Evolutionary conservation across 768 basidiomycete species (phyloP), one percentile per base, ranked within the genome.

Genomic region (Boletus rufocinnamomeus): DNA sequence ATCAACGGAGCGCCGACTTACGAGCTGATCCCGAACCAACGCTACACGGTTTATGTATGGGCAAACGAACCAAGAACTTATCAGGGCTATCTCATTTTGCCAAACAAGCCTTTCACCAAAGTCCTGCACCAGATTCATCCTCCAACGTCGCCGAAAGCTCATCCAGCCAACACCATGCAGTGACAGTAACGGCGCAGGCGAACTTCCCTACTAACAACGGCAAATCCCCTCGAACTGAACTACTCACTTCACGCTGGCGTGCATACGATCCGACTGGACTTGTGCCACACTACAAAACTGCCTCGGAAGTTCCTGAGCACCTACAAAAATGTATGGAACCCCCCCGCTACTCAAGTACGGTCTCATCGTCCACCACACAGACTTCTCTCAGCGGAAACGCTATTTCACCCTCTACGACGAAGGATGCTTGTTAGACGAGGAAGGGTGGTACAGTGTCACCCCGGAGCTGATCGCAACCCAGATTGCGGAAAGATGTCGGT

Each of bases 361-460:
- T 48, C 50, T 68, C 37, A 54, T 53, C 28, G 10, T 27, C 23
- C 27, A 30, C n/a, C 46, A 50, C 35, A 28, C 66, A 98, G 95
- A 98, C 71, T 98, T 90, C 68, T 82, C 82, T 6, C 96, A 98
- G 71, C 80, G 96, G 34, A 80, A 84, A 54, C 84, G 93, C 1
- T 87, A 84, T 63, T 94, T 98, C 71, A 89, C 89, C 1, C 75
- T 84, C 32, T 95, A 93, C 64, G 82, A 86, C 27, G 73, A 85
- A 19, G 94, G 95, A 1, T 93, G 94, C 69, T 79, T 97, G 2
- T 77, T 98, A 13, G 97, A 98, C 62, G 85, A 91, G 63, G 93
- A 96, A 71, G 96, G 96, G n/a, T 98, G 95, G 96, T 98, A 90
- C 74, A 94, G 91, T 60, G 88, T 98, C 58, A 99, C 97, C 0